phyloP scores from a whole-genome alignment of 176 grass and related monocot genomes.

The Bolboschoenus planiculmis region DNA sequence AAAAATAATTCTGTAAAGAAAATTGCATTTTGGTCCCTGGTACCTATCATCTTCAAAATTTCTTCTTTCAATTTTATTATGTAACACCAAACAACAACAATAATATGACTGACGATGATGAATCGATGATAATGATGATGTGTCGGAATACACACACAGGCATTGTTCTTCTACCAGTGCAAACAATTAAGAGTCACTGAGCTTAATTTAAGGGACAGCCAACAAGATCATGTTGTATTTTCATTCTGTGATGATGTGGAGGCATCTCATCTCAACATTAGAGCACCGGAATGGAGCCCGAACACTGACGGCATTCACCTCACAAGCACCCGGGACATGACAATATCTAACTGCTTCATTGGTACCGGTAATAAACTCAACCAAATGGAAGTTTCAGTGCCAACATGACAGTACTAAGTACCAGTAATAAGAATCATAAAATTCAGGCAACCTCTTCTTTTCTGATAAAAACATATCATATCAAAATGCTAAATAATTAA shows the following conservation, averaged over 20 bases:
- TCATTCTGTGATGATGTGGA: slow-evolving; percentile 31
- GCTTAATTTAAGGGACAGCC: slow-evolving; percentile 44
- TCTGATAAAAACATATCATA: background rate
- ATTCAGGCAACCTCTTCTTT: background rate
- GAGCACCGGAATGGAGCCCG: slow-evolving; percentile 55
- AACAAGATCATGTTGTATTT: slow-evolving; percentile 62
- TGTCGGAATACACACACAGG: slow-evolving; percentile 25
- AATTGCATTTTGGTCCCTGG: background rate
- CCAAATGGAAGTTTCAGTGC: background rate
- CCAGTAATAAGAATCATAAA: background rate
- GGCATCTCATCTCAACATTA: slow-evolving; percentile 47
- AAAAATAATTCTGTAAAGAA: background rate
- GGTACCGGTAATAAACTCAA: slow-evolving; percentile 41
- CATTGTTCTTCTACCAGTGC: slow-evolving; percentile 50
- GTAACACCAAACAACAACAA: background rate
- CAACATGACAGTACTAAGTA: background rate
- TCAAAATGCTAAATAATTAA: background rate
- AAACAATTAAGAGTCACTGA: slow-evolving; percentile 40
- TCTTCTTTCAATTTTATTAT: background rate
- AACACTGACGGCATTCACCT: slow-evolving; percentile 84
- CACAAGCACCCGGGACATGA: slow-evolving; percentile 34
- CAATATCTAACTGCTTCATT: slow-evolving; percentile 48
- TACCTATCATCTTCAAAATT: background rate
- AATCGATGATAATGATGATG: background rate
- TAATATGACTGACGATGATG: background rate